A percentile compares a stretch with the other conserved stretches of the same genome.
phyloP scores from a whole-genome alignment of 257 asterid genomes.

The Solanum medicagineum region DNA sequence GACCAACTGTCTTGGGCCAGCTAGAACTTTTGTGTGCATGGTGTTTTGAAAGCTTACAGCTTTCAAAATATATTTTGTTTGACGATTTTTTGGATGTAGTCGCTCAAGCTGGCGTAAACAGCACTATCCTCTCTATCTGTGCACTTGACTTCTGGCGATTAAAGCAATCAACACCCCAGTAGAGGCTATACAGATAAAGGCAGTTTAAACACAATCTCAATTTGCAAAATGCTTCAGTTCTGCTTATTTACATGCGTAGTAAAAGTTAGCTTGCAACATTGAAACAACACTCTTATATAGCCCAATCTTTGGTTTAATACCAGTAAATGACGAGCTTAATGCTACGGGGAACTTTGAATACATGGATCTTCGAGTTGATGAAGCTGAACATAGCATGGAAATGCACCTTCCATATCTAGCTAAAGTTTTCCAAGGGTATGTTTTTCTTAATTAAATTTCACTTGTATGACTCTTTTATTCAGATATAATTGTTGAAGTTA shows the following conservation, averaged over 20 bases:
- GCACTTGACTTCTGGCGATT: neutral
- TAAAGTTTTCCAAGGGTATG: slow-evolving; percentile 85
- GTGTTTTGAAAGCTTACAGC: neutral
- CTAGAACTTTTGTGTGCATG: neutral
- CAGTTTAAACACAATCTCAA: neutral
- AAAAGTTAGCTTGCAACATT: neutral
- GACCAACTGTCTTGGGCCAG: neutral
- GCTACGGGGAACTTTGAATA: slow-evolving; percentile 81
- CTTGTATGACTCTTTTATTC: neutral
- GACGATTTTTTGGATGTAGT: neutral
- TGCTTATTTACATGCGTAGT: neutral
- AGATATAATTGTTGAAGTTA: slow-evolving; percentile 8
- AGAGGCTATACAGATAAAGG: neutral
- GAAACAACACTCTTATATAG: neutral
- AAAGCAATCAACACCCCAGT: neutral
- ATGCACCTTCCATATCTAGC: slow-evolving; percentile 98
- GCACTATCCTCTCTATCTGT: neutral
- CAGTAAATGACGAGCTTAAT: slow-evolving; percentile 79
- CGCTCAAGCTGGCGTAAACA: neutral
- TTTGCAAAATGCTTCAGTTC: neutral
- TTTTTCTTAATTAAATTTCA: neutral
- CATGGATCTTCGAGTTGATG: slow-evolving; percentile 89
- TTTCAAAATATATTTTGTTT: neutral
- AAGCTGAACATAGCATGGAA: slow-evolving; percentile 99
- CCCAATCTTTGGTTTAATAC: neutral